Evolutionary conservation across 2,329 filamentous ascomycete species (phyloP).

Genomic region (Ophidiomyces ophidiicola): DNA sequence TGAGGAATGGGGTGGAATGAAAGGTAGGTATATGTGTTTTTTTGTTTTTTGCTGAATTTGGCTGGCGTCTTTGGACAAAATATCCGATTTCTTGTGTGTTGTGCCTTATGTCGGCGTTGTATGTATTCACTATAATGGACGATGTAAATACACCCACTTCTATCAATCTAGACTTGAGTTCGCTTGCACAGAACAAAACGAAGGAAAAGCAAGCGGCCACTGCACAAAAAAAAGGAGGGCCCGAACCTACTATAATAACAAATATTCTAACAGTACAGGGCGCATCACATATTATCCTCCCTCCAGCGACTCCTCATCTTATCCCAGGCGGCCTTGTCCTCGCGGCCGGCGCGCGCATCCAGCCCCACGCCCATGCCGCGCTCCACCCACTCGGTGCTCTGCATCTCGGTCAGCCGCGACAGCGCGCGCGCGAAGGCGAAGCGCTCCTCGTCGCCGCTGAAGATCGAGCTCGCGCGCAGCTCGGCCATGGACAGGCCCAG

Average conservation of each 20-base stretch:
- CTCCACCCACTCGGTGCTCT: slow-evolving; percentile 89
- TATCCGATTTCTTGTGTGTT: too few relatives aligned
- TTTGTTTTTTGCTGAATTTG: too few relatives aligned
- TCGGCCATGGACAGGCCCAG: slow-evolving; percentile 71
- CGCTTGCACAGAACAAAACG: not conserved
- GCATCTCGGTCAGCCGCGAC: slow-evolving; percentile 80
- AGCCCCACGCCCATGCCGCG: slow-evolving; percentile 47
- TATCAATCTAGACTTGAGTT: not conserved
- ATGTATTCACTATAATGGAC: too few relatives aligned
- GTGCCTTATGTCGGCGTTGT: too few relatives aligned
- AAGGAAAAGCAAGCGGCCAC: not conserved
- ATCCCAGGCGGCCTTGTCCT: slow-evolving; percentile 38
- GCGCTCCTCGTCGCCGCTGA: slow-evolving; percentile 87
- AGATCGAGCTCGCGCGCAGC: slow-evolving; percentile 74
- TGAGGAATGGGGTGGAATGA: too few relatives aligned
- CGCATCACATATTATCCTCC: slow-evolving; percentile 37
- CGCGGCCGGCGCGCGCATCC: slow-evolving; percentile 32
- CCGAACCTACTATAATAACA: not conserved
- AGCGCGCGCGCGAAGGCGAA: slow-evolving; percentile 91
- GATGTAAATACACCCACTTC: too few relatives aligned
- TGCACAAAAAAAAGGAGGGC: not conserved
- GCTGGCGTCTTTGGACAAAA: too few relatives aligned
- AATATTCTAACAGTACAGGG: not conserved
- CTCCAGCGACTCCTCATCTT: slow-evolving; percentile 39
- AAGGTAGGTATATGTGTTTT: too few relatives aligned